Evolutionary conservation across 306 rosid species (phyloP).

Genomic region (Cicer cuneatum): DNA sequence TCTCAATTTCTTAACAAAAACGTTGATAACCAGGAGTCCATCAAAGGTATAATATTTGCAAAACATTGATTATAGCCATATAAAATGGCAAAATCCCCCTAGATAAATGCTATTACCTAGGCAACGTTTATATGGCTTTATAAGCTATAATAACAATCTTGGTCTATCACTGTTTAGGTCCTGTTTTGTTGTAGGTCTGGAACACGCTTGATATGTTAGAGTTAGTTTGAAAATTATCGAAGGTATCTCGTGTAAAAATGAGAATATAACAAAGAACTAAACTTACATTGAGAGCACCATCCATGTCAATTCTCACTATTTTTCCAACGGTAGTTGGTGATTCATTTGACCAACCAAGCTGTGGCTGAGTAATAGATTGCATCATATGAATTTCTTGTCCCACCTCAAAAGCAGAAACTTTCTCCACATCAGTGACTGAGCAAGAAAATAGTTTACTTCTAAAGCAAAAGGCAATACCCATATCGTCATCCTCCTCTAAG

Average conservation of each 20-base stretch:
- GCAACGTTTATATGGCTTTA: constrained; percentile 11
- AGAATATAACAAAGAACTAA: constrained; percentile 18
- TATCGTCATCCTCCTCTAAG: constrained; percentile 92
- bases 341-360: constrained; percentile 97
- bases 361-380: constrained; percentile 79
- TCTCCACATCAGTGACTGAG: constrained; percentile 95
- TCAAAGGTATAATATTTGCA: constrained; percentile 1
- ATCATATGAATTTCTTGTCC: constrained; percentile 88
- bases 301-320: constrained; percentile 86
- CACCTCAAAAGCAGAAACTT: constrained; percentile 82
- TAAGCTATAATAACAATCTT: constrained; percentile 22
- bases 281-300: constrained; percentile 95
- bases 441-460: constrained; percentile 90
- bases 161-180: constrained; percentile 14
- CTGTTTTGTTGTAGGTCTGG: constrained; percentile 21
- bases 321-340: constrained; percentile 90
- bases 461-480: constrained; percentile 96
- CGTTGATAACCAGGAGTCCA: constrained; percentile 7
- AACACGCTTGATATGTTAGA: background rate
- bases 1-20: constrained; percentile 1
- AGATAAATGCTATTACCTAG: constrained; percentile 20
- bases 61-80: constrained; percentile 23
- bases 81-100: background rate
- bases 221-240: background rate
- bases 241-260: constrained; percentile 21